These are phyloP conservation scores for Starmerella vaccinii DNA, from an alignment of 805 yeast species.

Conservation along the genomic window DNA sequence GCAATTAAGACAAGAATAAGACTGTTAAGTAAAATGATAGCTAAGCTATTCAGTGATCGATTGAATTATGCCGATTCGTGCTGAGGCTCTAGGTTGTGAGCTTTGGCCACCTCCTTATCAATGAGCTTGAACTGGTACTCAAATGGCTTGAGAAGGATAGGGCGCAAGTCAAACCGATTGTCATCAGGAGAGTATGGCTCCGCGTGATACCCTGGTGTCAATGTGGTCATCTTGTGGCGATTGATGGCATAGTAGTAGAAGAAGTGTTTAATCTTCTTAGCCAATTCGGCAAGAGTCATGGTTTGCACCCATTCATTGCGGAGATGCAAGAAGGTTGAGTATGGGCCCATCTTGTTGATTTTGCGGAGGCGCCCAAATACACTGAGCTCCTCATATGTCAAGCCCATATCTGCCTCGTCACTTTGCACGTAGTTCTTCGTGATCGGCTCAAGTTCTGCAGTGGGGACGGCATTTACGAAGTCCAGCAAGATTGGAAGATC, in stretches of 20 bases:
- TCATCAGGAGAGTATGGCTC: slow-evolving; percentile 98
- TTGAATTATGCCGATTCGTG: too few relatives aligned
- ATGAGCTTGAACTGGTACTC: slow-evolving; percentile 84
- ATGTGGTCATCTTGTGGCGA: slow-evolving; percentile 94
- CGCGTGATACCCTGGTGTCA: slow-evolving; percentile 95
- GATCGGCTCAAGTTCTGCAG: slow-evolving; percentile 96
- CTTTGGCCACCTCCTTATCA: slow-evolving; percentile 50
- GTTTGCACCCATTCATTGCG: slow-evolving; percentile 78
- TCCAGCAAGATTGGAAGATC: slow-evolving; percentile 66
- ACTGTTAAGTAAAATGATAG: neutral
- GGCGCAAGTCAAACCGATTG: slow-evolving; percentile 89
- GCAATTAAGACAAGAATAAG: slow-evolving; percentile 22
- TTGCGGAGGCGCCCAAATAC: slow-evolving; percentile 84
- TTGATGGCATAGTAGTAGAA: slow-evolving; percentile 90
- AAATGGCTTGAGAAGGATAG: slow-evolving; percentile 89
- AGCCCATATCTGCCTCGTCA: slow-evolving; percentile 97
- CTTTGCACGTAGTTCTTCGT: slow-evolving; percentile 87
- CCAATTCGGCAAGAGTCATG: slow-evolving; percentile 71
- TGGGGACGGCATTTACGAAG: slow-evolving; percentile 86
- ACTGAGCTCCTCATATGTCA: slow-evolving; percentile 89
- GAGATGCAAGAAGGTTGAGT: slow-evolving; percentile 81
- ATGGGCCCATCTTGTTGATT: slow-evolving; percentile 91
- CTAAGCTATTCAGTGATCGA: neutral
- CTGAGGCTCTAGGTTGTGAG: neutral
- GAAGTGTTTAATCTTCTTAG: slow-evolving; percentile 84